Percentiles rank a stretch among this genome's conserved stretches.
phyloP scores from a whole-genome alignment of 805 yeast genomes.

The Wickerhamomyces silvicola region DNA sequence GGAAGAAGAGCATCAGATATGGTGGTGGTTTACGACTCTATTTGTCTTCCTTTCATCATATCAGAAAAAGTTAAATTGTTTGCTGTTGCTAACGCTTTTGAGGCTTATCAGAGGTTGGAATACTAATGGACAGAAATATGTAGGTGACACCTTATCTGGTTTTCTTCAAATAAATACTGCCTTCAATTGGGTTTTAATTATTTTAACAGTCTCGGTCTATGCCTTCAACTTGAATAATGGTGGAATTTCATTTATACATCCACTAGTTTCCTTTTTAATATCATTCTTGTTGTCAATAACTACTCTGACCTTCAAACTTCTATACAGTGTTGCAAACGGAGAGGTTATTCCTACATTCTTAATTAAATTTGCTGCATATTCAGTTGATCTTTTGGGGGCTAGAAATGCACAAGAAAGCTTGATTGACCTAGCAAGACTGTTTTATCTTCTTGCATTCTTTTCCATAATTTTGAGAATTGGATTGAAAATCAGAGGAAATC shows the following conservation, averaged over 20 bases:
- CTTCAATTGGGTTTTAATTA: slow-evolving; percentile 43
- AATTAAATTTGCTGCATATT: slow-evolving; percentile 19
- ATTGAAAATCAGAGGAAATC: slow-evolving; percentile 4
- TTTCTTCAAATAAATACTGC: slow-evolving; percentile 29
- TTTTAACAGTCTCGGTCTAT: slow-evolving; percentile 30
- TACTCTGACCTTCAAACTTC: slow-evolving; percentile 47
- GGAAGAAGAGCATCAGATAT: slow-evolving; percentile 93
- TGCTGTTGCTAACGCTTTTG: slow-evolving; percentile 26
- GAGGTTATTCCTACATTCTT: slow-evolving; percentile 40
- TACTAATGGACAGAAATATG: slow-evolving; percentile 81
- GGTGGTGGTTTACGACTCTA: slow-evolving; percentile 67
- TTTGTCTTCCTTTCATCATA: slow-evolving; percentile 14
- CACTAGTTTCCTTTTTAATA: slow-evolving; percentile 35
- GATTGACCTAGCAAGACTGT: slow-evolving; percentile 29
- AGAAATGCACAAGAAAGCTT: slow-evolving; percentile 25
- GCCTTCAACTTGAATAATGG: slow-evolving; percentile 21
- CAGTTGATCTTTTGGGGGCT: slow-evolving; percentile 25
- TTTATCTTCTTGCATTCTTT: slow-evolving; percentile 27
- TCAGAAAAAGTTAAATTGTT: slow-evolving; percentile 4
- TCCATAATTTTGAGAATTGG: slow-evolving; percentile 27
- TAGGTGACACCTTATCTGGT: slow-evolving; percentile 41
- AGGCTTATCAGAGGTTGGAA: slow-evolving; percentile 79
- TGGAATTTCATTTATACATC: slow-evolving; percentile 18
- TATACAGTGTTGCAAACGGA: slow-evolving; percentile 48
- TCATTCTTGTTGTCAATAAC: slow-evolving; percentile 40